Base-by-base conservation (phyloP, 1,139 yeast genomes). In the Zygosaccharomyces pseudobailii region DNA sequence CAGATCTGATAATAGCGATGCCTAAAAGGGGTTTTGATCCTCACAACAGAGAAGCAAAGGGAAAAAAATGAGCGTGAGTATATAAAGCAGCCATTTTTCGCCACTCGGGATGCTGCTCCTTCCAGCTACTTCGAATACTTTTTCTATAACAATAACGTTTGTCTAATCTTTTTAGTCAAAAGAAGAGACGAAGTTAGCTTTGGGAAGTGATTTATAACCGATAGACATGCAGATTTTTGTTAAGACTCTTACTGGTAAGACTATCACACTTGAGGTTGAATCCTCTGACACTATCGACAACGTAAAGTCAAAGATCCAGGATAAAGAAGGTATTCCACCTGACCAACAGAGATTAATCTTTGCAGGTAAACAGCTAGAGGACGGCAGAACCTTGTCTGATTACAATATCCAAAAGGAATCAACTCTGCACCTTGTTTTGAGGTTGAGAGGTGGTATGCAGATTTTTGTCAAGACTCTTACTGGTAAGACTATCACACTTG, bases 351-450 rank as follows among this genome's bases (percentile, higher is more conserved):
- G 90, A 74, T 75, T 84, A 62, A 84, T 84, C 71, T 84, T 84
- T 65, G 90, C 92, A 64, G 92, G 92, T 78, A 84, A 84, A 75
- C 92, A 84, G 71, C 75, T 84, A 62, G 90, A 84, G 71, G 92
- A 84, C 58, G 92, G 92, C 55, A 80, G 90, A 76, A 84, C 90
- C 47, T 73, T 84, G 53, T 82, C 88, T 47, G 87, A 82, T 71
- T 82, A 82, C 79, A 82, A 82, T 77, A 82, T 82, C 68, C 87
- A 82, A 71, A 82, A 82, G 74, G 87, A 82, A 71, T 82, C 87
- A 36, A 82, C 87, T 50, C 69, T 82, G 47, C 87, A 82, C 72
- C 78, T 81, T 72, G 87, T 82, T 55, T 69, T 82, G 50, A 80
- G 87, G 77, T 75, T 82, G 68, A 79, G 87, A 76, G 86, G 94